Percentiles rank a stretch among this genome's conserved stretches.
phyloP scores from a whole-genome alignment of 495 filamentous ascomycete genomes.

The Gamarada debralockiae region DNA sequence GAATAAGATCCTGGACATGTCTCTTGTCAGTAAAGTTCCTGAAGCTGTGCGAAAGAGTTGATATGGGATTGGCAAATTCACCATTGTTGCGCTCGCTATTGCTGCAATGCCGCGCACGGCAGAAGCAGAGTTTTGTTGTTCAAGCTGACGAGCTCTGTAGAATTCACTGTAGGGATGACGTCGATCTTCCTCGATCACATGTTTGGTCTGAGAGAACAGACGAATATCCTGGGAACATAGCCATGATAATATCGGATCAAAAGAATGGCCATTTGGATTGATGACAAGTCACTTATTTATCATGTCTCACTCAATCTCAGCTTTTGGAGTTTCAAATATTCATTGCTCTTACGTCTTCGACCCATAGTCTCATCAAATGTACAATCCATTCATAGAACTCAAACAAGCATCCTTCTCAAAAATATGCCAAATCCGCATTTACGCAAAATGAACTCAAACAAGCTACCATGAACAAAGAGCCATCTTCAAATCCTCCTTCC shows the following conservation, averaged over 20 bases:
- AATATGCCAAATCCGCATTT: slow-evolving; percentile 6
- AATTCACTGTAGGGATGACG: background rate
- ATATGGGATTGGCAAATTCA: background rate
- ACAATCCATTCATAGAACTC: background rate
- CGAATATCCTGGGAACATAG: background rate
- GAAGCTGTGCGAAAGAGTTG: background rate
- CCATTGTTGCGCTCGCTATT: background rate
- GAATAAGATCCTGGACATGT: slow-evolving; percentile 23
- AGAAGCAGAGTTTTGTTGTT: background rate
- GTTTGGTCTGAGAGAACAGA: background rate
- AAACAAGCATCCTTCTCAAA: slow-evolving; percentile 1
- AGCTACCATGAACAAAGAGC: background rate
- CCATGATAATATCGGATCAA: no score
- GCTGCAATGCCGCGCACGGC: slow-evolving; percentile 6
- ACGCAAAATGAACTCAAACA: slow-evolving; percentile 2
- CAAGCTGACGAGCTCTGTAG: background rate
- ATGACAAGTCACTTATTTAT: background rate
- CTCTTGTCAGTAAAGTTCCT: background rate
- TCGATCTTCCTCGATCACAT: slow-evolving; percentile 1
- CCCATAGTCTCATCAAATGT: slow-evolving; percentile 2
- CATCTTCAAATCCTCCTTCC: background rate
- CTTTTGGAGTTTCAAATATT: background rate
- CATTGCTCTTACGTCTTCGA: background rate
- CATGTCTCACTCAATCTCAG: background rate
- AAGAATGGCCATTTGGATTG: no score